These are phyloP conservation scores for Cercospora zeina DNA, from an alignment of 2,329 filamentous ascomycete genomes.

Conservation along the genomic window DNA sequence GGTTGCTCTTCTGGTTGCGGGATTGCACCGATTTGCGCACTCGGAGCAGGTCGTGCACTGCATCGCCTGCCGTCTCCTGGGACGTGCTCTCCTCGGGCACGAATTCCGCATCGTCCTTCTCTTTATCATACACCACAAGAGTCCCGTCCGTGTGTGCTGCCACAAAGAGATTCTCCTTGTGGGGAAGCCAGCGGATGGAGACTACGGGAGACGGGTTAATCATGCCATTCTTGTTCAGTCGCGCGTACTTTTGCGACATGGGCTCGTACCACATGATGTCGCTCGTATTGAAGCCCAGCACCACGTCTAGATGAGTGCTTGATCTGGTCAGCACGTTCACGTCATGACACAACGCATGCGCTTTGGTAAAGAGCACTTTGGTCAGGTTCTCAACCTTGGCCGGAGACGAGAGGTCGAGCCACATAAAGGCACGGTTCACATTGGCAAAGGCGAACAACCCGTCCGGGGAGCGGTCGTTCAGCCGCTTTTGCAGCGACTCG, in stretches of 20 bases:
- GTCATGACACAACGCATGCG: conserved; percentile 92
- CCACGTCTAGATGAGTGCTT: conserved; percentile 77
- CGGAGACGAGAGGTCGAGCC: conserved; percentile 82
- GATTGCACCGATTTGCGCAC: conserved; percentile 91
- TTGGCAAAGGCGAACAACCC: conserved; percentile 92
- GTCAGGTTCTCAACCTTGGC: conserved; percentile 85
- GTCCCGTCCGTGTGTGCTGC: conserved; percentile 90
- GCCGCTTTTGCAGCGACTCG: conserved; percentile 73
- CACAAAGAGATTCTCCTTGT: conserved; percentile 88
- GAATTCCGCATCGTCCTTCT: conserved; percentile 85
- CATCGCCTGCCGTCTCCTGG: conserved; percentile 36
- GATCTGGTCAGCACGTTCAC: conserved; percentile 82
- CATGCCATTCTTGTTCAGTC: conserved; percentile 93
- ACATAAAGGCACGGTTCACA: conserved; percentile 92
- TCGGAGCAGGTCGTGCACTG: conserved; percentile 42
- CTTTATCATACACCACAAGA: conserved; percentile 93
- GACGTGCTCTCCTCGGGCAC: conserved; percentile 57
- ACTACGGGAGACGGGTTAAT: conserved; percentile 85
- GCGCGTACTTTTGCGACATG: conserved; percentile 90
- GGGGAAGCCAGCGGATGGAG: conserved; percentile 89
- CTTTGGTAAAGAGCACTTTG: conserved; percentile 96
- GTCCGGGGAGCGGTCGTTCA: conserved; percentile 74
- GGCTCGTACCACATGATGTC: conserved; percentile 99
- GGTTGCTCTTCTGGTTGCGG: conserved; percentile 89
- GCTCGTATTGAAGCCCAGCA: conserved; percentile 93